These are phyloP conservation scores for Ophiobolus disseminans DNA, from an alignment of 2,329 filamentous ascomycete species.

Conservation along the genomic window DNA sequence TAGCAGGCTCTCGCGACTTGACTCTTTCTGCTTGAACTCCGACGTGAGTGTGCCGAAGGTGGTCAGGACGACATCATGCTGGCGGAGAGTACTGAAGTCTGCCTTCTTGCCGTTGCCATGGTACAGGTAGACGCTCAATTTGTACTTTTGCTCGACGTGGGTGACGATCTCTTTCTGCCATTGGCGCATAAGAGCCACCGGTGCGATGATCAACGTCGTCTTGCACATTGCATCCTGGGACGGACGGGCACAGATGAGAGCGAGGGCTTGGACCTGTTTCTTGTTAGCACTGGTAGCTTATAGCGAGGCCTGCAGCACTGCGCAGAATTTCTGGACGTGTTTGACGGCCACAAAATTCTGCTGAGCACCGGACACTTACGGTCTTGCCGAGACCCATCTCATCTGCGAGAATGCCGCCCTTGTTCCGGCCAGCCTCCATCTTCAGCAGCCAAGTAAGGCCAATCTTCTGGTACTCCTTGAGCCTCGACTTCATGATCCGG, in stretches of 20 bases:
- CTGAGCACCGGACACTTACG: slow-evolving; percentile 58
- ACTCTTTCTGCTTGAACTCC: slow-evolving; percentile 69
- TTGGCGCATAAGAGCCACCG: slow-evolving; percentile 79
- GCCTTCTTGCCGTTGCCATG: slow-evolving; percentile 66
- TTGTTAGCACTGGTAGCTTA: slow-evolving; percentile 6
- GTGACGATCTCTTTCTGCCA: slow-evolving; percentile 81
- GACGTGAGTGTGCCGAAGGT: slow-evolving; percentile 76
- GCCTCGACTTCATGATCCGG: slow-evolving; percentile 67
- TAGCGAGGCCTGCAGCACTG: too few species aligned
- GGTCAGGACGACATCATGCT: slow-evolving; percentile 77
- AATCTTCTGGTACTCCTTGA: slow-evolving; percentile 84
- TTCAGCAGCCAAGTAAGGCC: slow-evolving; percentile 78
- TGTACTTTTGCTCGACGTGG: slow-evolving; percentile 68
- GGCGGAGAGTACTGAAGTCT: slow-evolving; percentile 66
- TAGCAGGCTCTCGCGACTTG: slow-evolving; percentile 57
- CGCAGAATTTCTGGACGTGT: too few species aligned
- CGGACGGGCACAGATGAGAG: slow-evolving; percentile 75
- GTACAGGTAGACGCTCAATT: slow-evolving; percentile 71
- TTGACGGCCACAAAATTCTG: too few species aligned
- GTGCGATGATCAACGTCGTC: slow-evolving; percentile 84
- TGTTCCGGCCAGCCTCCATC: slow-evolving; percentile 74
- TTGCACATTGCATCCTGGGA: slow-evolving; percentile 65
- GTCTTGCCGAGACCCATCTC: slow-evolving; percentile 84
- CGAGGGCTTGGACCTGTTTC: slow-evolving; percentile 67
- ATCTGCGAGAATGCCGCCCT: slow-evolving; percentile 71